Conservation (phyloP, 257 asterid species). For the Leonotis leonurus region DNA sequence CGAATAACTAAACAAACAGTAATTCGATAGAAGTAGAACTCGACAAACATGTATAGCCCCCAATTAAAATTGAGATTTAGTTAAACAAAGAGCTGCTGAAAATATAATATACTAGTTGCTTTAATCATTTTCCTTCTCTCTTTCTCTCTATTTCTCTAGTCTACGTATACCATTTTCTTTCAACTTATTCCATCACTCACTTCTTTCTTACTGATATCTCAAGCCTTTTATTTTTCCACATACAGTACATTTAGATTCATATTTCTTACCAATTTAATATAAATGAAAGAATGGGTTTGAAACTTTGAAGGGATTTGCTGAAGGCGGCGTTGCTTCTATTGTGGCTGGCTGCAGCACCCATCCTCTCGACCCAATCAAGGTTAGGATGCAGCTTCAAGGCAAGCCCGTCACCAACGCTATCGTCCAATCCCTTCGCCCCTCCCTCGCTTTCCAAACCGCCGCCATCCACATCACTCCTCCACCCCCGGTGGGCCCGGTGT, state of each 20-base stretch:
- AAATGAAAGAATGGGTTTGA: neutral
- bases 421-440: conserved; percentile 32
- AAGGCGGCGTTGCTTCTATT: conserved; percentile 60
- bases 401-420: conserved; percentile 22
- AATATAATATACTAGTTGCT: too few species aligned
- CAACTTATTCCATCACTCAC: neutral
- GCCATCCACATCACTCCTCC: conserved; percentile 19
- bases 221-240: neutral
- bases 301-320: conserved; percentile 50
- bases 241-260: neutral
- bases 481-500: conserved; percentile 36
- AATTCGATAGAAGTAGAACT: too few species aligned
- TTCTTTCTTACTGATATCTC: neutral
- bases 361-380: conserved; percentile 48
- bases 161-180: neutral
- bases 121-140: neutral
- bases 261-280: neutral
- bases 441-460: conserved; percentile 26
- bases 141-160: neutral
- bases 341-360: conserved; percentile 66
- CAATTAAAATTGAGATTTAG: too few species aligned
- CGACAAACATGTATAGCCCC: too few species aligned
- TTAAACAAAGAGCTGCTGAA: too few species aligned
- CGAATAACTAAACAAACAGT: too few species aligned
- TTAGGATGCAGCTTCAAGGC: conserved; percentile 64